phyloP scores from a whole-genome alignment of 257 asterid species.

The Linaria vulgaris region DNA sequence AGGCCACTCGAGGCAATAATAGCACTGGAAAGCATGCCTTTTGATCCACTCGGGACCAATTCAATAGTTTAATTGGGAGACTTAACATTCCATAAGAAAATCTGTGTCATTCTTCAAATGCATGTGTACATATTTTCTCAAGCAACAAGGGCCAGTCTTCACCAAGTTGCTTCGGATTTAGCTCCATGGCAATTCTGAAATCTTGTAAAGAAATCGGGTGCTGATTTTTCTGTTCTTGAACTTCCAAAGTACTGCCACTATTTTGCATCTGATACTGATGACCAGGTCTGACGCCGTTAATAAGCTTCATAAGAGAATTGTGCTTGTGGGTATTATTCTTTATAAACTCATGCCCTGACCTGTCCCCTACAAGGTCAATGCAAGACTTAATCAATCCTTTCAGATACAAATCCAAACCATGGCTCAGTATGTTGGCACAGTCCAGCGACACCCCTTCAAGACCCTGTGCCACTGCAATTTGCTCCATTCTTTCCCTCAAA shows the following conservation, averaged over 20 bases:
- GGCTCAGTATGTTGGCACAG: constrained; percentile 77
- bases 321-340: constrained; percentile 42
- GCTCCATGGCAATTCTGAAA: constrained; percentile 92
- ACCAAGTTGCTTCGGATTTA: constrained; percentile 87
- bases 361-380: constrained; percentile 61
- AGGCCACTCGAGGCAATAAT: constrained; percentile 30
- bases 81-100: constrained; percentile 18
- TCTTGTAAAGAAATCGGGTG: constrained; percentile 71
- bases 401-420: constrained; percentile 74
- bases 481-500: constrained; percentile 81
- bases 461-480: constrained; percentile 63
- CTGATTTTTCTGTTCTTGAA: constrained; percentile 34
- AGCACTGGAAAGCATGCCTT: constrained; percentile 34
- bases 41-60: constrained; percentile 46
- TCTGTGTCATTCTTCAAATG: constrained; percentile 59
- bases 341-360: constrained; percentile 48
- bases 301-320: constrained; percentile 45
- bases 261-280: constrained; percentile 41
- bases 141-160: constrained; percentile 95
- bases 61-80: constrained; percentile 18
- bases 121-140: constrained; percentile 74
- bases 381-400: constrained; percentile 74
- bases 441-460: constrained; percentile 84
- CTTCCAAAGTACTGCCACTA: constrained; percentile 42
- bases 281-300: constrained; percentile 61